Evolutionary conservation across 2,329 filamentous ascomycete genomes (phyloP).

Genomic region (Sporothrix sp.): DNA sequence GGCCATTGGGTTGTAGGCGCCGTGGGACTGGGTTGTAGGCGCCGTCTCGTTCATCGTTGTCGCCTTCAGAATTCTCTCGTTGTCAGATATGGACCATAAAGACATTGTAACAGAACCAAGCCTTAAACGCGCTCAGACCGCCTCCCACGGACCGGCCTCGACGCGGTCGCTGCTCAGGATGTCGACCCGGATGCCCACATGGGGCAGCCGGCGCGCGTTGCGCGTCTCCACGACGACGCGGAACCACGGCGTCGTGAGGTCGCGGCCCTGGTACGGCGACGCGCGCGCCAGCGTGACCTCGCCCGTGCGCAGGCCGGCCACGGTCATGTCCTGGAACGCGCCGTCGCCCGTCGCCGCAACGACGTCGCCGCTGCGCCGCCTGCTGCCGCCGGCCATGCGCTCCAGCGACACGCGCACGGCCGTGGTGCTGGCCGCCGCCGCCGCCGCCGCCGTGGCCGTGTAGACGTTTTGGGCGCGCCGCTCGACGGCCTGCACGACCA

Average conservation of each 20-base stretch:
- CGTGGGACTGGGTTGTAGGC: no score
- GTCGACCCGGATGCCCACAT: conserved; percentile 41
- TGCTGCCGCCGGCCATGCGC: conserved; percentile 23
- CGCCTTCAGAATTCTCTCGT: no score
- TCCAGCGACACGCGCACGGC: conserved; percentile 63
- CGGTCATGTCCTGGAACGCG: conserved; percentile 59
- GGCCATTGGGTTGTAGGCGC: conserved; percentile 39
- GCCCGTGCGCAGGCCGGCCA: conserved; percentile 25
- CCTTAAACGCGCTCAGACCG: background rate
- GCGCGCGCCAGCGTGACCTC: conserved; percentile 11
- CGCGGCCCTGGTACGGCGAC: background rate
- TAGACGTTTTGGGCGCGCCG: conserved; percentile 13
- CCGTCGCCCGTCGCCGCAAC: conserved; percentile 61
- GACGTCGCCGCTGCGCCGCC: conserved; percentile 39
- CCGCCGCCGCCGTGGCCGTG: conserved; percentile 20
- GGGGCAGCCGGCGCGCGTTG: conserved; percentile 41
- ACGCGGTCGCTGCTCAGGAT: conserved; percentile 41
- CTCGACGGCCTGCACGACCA: conserved; percentile 32
- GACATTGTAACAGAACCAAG: no score
- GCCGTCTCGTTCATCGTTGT: no score
- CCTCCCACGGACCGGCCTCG: conserved; percentile 35
- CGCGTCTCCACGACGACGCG: conserved; percentile 61
- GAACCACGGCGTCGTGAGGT: conserved; percentile 53
- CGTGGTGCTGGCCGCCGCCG: conserved; percentile 21
- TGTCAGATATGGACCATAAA: no score